A percentile compares a stretch with the other conserved stretches of the same genome.
These are phyloP conservation scores for Suillus hirtellus DNA, from an alignment of 768 basidiomycete species.

Conservation along the genomic window DNA sequence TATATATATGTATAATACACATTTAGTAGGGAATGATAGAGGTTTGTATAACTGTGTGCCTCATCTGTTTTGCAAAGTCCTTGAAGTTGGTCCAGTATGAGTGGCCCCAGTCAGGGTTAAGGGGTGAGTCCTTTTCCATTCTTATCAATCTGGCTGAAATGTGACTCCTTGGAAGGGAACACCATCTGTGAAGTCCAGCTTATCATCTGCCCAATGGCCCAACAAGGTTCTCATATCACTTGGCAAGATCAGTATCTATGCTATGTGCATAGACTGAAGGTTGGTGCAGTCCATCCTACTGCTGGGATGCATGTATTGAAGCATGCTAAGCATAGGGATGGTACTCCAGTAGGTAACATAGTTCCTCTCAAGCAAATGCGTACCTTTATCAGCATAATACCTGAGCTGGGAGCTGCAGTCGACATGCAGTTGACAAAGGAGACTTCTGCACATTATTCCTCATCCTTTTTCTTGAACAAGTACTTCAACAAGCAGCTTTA, in stretches of 20 bases:
- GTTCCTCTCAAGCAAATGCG: not conserved
- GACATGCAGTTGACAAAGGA: conserved; percentile 19
- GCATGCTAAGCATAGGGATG: not conserved
- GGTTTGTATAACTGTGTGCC: too few relatives aligned
- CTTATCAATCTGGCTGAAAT: not conserved
- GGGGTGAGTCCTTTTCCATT: conserved; percentile 6
- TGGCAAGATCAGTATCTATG: not conserved
- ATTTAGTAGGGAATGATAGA: too few relatives aligned
- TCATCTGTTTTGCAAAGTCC: too few relatives aligned
- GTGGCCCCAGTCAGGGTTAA: conserved; percentile 19
- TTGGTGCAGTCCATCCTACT: not conserved
- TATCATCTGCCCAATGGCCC: not conserved
- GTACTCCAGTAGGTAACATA: not conserved
- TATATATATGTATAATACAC: too few relatives aligned
- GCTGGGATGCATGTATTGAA: not conserved
- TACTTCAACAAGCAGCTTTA: not conserved
- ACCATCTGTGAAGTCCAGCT: not conserved
- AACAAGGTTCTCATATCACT: not conserved
- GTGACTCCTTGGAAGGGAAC: not conserved
- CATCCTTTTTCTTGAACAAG: not conserved
- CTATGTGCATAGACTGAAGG: not conserved
- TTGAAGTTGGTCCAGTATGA: too few relatives aligned
- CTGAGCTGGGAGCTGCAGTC: conserved; percentile 28
- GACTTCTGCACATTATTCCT: not conserved
- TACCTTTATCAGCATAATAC: conserved; percentile 24